These are phyloP conservation scores for Ceratocystis variospora DNA, from an alignment of 2,329 filamentous ascomycete genomes.

Conservation along the genomic window DNA sequence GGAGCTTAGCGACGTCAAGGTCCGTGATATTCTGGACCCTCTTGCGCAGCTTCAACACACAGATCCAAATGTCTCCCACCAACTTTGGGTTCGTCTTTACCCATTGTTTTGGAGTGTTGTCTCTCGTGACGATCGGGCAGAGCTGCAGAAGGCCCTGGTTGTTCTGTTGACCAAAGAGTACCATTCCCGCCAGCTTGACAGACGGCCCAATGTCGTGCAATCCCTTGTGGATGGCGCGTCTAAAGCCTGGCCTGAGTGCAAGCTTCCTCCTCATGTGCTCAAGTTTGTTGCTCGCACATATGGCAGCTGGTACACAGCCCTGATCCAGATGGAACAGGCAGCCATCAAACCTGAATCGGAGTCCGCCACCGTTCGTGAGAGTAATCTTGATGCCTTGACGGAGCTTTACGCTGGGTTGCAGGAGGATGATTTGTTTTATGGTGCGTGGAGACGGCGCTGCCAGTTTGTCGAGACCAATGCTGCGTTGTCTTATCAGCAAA, in stretches of 20 bases:
- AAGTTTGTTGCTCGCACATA: constrained; percentile 92
- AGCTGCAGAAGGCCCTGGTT: constrained; percentile 86
- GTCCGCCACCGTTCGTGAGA: constrained; percentile 72
- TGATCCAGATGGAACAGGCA: constrained; percentile 78
- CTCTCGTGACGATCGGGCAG: constrained; percentile 71
- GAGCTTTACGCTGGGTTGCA: constrained; percentile 82
- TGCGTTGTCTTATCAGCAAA: constrained; percentile 93
- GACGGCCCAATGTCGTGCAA: constrained; percentile 88
- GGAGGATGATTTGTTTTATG: constrained; percentile 95
- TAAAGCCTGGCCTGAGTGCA: constrained; percentile 72
- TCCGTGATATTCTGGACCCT: constrained; percentile 79
- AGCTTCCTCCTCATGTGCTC: constrained; percentile 87
- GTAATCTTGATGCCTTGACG: constrained; percentile 88
- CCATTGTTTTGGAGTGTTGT: constrained; percentile 88
- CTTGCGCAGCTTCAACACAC: constrained; percentile 84
- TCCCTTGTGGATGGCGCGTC: constrained; percentile 80
- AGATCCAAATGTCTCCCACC: constrained; percentile 66
- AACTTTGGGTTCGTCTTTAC: constrained; percentile 84
- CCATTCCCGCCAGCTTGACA: constrained; percentile 85
- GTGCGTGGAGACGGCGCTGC: constrained; percentile 86
- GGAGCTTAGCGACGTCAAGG: constrained; percentile 73
- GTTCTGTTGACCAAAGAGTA: constrained; percentile 85
- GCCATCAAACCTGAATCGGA: constrained; percentile 75
- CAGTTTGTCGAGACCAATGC: constrained; percentile 97
- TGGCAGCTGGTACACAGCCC: constrained; percentile 92